Base-by-base conservation (phyloP, 768 basidiomycete genomes). In the Boletus reticuloceps region DNA sequence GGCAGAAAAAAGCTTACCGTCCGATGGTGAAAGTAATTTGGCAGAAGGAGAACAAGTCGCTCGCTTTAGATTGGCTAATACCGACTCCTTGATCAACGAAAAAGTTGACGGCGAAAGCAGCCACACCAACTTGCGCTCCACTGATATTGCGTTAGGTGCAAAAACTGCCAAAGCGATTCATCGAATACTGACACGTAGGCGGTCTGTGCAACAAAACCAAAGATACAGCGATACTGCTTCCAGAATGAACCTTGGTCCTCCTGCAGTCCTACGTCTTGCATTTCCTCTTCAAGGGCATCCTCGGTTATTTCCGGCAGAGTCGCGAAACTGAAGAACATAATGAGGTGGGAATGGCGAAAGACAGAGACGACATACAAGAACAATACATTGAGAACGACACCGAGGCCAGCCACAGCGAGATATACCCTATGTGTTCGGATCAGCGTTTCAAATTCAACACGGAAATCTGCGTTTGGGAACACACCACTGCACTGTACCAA, bases 191-290 rank as follows among this genome's bases (percentile, higher is more conserved):
- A 85, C 79, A 81, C 76, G 61, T 86, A 87, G 40, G 77, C 72
- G 41, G 83, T 89, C 67, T 91, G 89, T 19, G 86, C 86, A 51
- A 88, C 78, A 61, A 81, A 88, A 31, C 88, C 88, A 64, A 88
- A 84, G 47, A 89, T 74, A 57, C 86, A 86, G 51, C 82, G 80
- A 60, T 81, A 84, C 60, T 90, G 88, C 69, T 78, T 85, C 75
- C 78, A 79, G 71, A 91, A 88, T 4, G 88, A 73, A 50, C 82
- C 79, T 19, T 73, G 68, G 38, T 79, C 76, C 7, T 66, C 65
- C 22, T 71, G 69, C 13, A 75, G 59, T 9, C 79, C 80, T 27
- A 64, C 75, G 6, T 66, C 68, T 50, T 74, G 68, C 45, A 83
- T 74, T 55, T 85, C 79, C 31, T 78, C 71, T 17, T 76, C 71